Evolutionary conservation across 2,329 filamentous ascomycete genomes (phyloP).

Genomic region (Coniochaeta sp.): DNA sequence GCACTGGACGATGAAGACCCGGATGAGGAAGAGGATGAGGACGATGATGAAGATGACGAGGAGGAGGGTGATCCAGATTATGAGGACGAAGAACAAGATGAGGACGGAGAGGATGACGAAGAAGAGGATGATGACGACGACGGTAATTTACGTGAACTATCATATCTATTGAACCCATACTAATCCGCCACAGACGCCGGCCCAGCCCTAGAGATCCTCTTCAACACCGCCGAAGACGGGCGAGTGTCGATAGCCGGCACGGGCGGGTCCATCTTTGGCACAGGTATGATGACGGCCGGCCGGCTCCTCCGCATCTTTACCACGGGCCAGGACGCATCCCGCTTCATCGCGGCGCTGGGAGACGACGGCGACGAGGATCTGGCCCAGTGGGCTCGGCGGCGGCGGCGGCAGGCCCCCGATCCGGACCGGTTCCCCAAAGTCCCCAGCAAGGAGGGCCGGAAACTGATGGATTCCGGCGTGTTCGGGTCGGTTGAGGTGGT

Average conservation of each 20-base stretch:
- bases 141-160: neutral
- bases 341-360: constrained; percentile 7
- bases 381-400: constrained; percentile 37
- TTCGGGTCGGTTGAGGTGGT: constrained; percentile 64
- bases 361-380: constrained; percentile 19
- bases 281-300: neutral
- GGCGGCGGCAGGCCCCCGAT: constrained; percentile 28
- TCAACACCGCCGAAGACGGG: constrained; percentile 12
- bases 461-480: constrained; percentile 72
- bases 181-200: neutral
- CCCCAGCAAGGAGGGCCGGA: constrained; percentile 67
- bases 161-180: neutral
- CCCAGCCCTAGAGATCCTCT: neutral
- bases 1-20: neutral
- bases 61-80: constrained; percentile 11
- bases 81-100: constrained; percentile 18
- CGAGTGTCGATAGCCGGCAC: neutral
- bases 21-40: neutral
- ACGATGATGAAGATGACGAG: constrained; percentile 5
- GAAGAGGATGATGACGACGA: constrained; percentile 18
- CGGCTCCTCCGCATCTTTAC: constrained; percentile 16
- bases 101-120: constrained; percentile 15
- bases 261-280: neutral
- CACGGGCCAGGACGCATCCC: constrained; percentile 9
- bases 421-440: constrained; percentile 69